Base-by-base conservation (phyloP, 805 yeast genomes). In the Hyphopichia homilentoma region DNA sequence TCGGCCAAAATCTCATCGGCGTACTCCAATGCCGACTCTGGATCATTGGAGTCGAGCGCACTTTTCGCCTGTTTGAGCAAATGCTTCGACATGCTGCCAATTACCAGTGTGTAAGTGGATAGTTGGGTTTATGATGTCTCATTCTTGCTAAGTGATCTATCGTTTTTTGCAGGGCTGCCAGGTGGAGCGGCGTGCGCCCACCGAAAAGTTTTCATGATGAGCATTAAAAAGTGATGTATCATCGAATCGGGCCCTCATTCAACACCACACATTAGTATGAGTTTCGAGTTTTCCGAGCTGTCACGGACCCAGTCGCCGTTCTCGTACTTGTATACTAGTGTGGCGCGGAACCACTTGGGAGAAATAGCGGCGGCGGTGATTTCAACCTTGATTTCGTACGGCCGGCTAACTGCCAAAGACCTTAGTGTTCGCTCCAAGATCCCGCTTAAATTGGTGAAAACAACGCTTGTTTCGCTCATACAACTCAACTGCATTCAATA, bases 401-500 rank as follows among this genome's bases (percentile, higher is more conserved):
- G 95, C 9, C 68, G 93, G 38, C 59, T 80, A 21, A 70, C 76
- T 0, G 66, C 80, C 2, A 55, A 54, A 16, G 87, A 84, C 30
- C 44, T 88, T 15, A 54, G 70, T 26, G 52, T 57, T 17, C 58
- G 60, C 32, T 63, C 81, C 2, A 57, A 61, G 6, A 51, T 83
- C 30, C 72, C 81, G 1, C 33, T 63, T 0, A 54, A 72, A 9
- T 58, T 71, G 9, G 75, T 85, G 13, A 79, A 79, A 42, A 73
- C 81, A 21, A 68, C 84, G 0, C 63, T 90, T 26, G 94, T 85
- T 4, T 75, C 89, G 6, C 61, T 90, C 47, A 68, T 89, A 25
- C 96, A 90, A 57, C 65, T 86, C 40, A 76, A 84, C 38, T 83
- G 95, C 54, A 79, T 85, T 7, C 71, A 71, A 16, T 77, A 77